A percentile compares a stretch with the other conserved stretches of the same genome.
Evolutionary conservation across 2,329 filamentous ascomycete species (phyloP).

Genomic region (Venturiaceae sp.): DNA sequence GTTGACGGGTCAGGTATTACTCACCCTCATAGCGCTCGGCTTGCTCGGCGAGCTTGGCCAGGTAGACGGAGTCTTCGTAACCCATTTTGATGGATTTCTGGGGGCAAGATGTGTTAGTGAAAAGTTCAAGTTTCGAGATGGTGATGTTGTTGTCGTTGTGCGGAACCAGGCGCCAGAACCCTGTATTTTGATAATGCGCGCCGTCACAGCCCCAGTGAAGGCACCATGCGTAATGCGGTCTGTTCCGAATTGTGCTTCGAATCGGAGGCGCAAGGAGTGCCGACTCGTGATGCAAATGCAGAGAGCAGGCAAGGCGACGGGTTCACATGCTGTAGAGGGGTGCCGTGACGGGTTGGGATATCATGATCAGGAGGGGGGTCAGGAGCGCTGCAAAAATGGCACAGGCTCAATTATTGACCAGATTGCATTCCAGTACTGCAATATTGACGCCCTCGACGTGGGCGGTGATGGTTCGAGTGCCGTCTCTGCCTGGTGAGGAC

Average conservation of each 20-base stretch:
- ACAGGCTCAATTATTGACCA: neutral
- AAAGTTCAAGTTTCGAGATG: neutral
- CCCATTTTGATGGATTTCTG: slow-evolving; percentile 61
- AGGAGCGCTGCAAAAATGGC: neutral
- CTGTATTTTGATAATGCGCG: neutral
- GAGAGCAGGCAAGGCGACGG: neutral
- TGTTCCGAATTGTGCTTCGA: neutral
- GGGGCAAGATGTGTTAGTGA: slow-evolving; percentile 11
- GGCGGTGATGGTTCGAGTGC: neutral
- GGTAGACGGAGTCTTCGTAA: slow-evolving; percentile 98
- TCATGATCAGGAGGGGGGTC: neutral
- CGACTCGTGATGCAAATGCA: neutral
- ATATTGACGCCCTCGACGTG: neutral
- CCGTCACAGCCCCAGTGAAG: neutral
- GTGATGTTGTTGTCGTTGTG: neutral
- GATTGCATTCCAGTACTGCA: neutral
- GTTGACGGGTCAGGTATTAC: slow-evolving; percentile 10
- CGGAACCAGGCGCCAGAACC: neutral
- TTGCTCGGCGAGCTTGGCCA: slow-evolving; percentile 99
- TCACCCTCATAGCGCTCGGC: slow-evolving; percentile 99
- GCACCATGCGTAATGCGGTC: neutral
- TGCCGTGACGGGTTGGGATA: neutral
- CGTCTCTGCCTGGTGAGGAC: neutral
- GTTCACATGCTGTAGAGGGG: neutral
- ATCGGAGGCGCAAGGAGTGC: neutral